These are phyloP conservation scores for Drosera capensis DNA, from an alignment of 148 eudicot genomes.

Conservation along the genomic window DNA sequence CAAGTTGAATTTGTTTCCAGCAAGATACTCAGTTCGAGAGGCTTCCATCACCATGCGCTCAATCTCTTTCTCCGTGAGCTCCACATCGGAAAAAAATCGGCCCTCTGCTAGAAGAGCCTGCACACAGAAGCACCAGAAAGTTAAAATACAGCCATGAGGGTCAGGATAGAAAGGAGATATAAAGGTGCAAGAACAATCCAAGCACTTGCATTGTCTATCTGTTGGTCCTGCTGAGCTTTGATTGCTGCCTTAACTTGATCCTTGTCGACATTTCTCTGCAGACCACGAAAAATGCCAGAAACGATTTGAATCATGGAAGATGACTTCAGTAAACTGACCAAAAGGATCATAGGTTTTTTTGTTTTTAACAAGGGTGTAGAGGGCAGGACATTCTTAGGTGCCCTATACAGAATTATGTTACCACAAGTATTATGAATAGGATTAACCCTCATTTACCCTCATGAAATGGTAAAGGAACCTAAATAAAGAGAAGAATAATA, in stretches of 20 bases:
- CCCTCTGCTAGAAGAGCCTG: constrained; percentile 95
- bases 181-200: not conserved
- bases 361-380: too few relatives aligned
- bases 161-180: too few relatives aligned
- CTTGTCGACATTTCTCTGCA: constrained; percentile 67
- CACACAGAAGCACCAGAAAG: constrained; percentile 3
- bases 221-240: constrained; percentile 97
- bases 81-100: constrained; percentile 88
- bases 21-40: constrained; percentile 77
- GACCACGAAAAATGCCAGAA: not conserved
- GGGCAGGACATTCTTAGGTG: too few relatives aligned
- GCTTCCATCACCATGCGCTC: constrained; percentile 99
- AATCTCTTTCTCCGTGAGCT: constrained; percentile 96
- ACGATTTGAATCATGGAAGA: not conserved
- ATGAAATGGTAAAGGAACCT: too few relatives aligned
- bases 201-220: constrained; percentile 66
- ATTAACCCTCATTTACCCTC: too few relatives aligned
- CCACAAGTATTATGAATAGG: too few relatives aligned
- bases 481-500: not conserved
- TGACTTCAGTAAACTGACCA: too few relatives aligned
- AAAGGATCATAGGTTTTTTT: too few relatives aligned
- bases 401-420: too few relatives aligned
- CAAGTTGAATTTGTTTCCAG: constrained; percentile 56
- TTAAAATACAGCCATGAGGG: too few relatives aligned
- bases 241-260: constrained; percentile 98